Evolutionary conservation across 2,329 filamentous ascomycete species (phyloP).

Genomic region (Botrytis fragariae): DNA sequence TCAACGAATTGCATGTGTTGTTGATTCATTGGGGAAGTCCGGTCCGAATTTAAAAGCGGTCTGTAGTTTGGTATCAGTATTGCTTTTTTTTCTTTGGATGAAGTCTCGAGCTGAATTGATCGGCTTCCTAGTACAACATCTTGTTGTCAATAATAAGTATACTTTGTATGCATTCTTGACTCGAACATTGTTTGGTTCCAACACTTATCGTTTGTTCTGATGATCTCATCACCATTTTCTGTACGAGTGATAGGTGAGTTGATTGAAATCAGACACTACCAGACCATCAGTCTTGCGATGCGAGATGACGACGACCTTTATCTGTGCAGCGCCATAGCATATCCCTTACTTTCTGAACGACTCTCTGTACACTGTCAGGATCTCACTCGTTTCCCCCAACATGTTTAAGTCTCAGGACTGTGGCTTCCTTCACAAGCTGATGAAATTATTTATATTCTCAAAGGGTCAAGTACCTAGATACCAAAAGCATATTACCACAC

Average conservation of each 20-base stretch:
- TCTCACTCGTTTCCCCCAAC: neutral
- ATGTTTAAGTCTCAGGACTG: neutral
- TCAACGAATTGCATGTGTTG: slow-evolving; percentile 21
- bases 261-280: neutral
- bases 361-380: neutral
- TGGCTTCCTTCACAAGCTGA: neutral
- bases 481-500: neutral
- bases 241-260: neutral
- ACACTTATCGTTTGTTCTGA: neutral
- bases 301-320: neutral
- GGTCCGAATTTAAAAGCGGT: neutral
- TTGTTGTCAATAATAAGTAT: neutral
- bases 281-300: neutral
- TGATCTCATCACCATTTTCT: neutral
- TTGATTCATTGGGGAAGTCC: slow-evolving; percentile 6
- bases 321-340: neutral
- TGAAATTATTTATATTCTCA: neutral
- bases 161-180: slow-evolving; percentile 1
- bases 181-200: neutral
- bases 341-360: neutral
- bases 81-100: neutral
- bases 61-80: neutral
- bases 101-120: neutral
- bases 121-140: neutral
- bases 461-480: neutral